Evolutionary conservation across 257 asterid species (phyloP), one percentile per base, ranked within the genome.

Genomic region (Prunella vulgaris): DNA sequence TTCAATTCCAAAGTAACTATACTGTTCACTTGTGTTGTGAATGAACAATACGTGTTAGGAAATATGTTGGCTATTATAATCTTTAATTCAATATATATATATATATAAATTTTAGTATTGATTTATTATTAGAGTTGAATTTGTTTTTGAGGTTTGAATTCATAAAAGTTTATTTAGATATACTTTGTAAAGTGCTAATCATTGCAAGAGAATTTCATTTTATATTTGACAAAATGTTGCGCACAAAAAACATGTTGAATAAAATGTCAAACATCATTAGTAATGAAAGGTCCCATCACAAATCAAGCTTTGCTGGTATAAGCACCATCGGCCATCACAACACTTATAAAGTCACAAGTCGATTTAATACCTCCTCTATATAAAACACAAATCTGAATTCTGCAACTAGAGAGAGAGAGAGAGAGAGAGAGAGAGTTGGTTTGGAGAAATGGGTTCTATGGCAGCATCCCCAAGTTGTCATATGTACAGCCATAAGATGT

Each of bases 371-470:
- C 1, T 9, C 32, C 53, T 5, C n/a, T n/a, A n/a, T n/a, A 46
- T 46, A 17, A 18, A 51, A 21, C 5, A n/a, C 25, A 28, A 24
- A n/a, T 32, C 42, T 15, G 13, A 9, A 15, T 2, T 6, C 7
- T 28, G 33, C 5, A 53, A 5, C 2, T 1, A 3, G 0, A 48
- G 22, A 15, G 9, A 64, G 37, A 57, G 8, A 48, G 21, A 49
- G 30, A 63, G 56, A 61, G 71, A 62, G 32, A 53, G 9, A 10
- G 30, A 24, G 5, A 1, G 21, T 10, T 10, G 3, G 5, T 40
- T 40, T 40, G 14, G 18, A 66, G 77, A 56, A 8, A 80, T 80
- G 84, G 69, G 66, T 76, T 80, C 73, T 5, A 80, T 76, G 74
- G 46, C 81, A 30, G 46, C 81, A 30, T 17, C 9, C 24, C 71